Base-by-base conservation (phyloP, 495 filamentous ascomycete species). In the Hyaloscypha variabilis region DNA sequence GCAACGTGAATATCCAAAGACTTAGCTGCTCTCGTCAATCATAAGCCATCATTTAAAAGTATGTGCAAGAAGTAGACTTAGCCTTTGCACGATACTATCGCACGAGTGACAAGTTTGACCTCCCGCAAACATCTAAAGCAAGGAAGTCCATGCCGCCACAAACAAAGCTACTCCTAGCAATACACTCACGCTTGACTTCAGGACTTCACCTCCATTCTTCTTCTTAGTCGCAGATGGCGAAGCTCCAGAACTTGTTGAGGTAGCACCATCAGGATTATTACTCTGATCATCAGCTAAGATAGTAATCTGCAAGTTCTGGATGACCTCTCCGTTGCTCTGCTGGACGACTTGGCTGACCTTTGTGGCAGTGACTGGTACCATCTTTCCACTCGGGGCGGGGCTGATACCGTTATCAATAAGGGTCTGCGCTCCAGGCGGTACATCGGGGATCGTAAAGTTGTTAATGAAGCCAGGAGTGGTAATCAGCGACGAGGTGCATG, bases 391-490 rank as follows among this genome's bases (percentile, higher is more conserved):
- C 24, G 78, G 79, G n/a, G 64, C 46, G 25, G 52, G 42, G 6
- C 52, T 55, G 60, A 86, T 79, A 46, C 83, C 83, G 19, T 83
- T 81, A 49, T 87, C 76, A 69, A 91, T 88, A 60, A 84, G 78
- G 25, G 74, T 69, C 69, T 76, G 70, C 36, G 76, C 77, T 64
- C 67, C 69, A 6, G 80, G 76, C 31, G 83, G 81, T 24, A 74
- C 66, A 21, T 62, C 74, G 28, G 93, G 93, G 64, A 96, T 77
- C 60, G 86, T 88, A 81, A 94, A 97, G 77, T 88, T 87, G 77
- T 77, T 88, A 77, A 80, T 81, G 84, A 96, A 96, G 65, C 77
- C 76, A 25, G 77, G 67, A 60, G 76, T 75, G 61, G 77, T 81
- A 78, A 96, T 94, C 28, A 96, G 78, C 56, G 77, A 78, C 54